These are phyloP conservation scores for Sarocladium strictum DNA, from an alignment of 2,329 filamentous ascomycete species.

Conservation along the genomic window DNA sequence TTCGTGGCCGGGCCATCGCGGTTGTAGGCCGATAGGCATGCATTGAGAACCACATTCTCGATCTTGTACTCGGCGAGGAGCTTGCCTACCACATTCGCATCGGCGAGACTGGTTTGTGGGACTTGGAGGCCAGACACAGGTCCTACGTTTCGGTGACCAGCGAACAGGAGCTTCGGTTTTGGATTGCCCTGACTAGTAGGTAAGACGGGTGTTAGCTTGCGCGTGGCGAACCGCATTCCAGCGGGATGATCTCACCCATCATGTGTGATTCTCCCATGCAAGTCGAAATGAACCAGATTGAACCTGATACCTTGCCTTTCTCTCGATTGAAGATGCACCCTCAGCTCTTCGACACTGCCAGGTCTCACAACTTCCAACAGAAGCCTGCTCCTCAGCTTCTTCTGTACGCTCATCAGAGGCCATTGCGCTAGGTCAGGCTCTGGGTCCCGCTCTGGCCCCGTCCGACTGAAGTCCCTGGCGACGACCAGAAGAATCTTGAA, in stretches of 20 bases:
- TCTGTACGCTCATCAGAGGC: slow-evolving; percentile 23
- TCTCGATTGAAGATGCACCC: slow-evolving; percentile 16
- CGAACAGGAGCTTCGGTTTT: slow-evolving; percentile 21
- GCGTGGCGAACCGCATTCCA: slow-evolving; percentile 8
- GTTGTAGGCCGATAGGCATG: slow-evolving; percentile 24
- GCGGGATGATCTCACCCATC: slow-evolving; percentile 17
- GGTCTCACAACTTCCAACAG: slow-evolving; percentile 20
- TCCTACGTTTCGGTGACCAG: slow-evolving; percentile 15
- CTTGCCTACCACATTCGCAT: slow-evolving; percentile 17
- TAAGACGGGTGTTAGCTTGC: background rate
- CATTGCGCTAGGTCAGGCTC: slow-evolving; percentile 24
- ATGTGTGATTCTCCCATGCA: slow-evolving; percentile 20
- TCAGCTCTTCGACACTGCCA: slow-evolving; percentile 20
- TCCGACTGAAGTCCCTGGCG: slow-evolving; percentile 20
- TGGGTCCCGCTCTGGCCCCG: slow-evolving; percentile 20
- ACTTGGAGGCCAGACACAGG: slow-evolving; percentile 14
- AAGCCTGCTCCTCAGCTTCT: slow-evolving; percentile 19
- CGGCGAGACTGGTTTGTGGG: slow-evolving; percentile 19
- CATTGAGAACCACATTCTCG: slow-evolving; percentile 23
- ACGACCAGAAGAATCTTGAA: slow-evolving; percentile 22
- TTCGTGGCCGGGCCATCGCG: slow-evolving; percentile 17
- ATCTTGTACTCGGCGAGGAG: slow-evolving; percentile 18
- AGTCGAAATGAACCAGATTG: slow-evolving; percentile 22
- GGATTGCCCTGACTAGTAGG: slow-evolving; percentile 14
- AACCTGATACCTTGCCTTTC: slow-evolving; percentile 18